Conservation (phyloP, 2,329 filamentous ascomycete genomes). For the Stemphylium beticola region DNA sequence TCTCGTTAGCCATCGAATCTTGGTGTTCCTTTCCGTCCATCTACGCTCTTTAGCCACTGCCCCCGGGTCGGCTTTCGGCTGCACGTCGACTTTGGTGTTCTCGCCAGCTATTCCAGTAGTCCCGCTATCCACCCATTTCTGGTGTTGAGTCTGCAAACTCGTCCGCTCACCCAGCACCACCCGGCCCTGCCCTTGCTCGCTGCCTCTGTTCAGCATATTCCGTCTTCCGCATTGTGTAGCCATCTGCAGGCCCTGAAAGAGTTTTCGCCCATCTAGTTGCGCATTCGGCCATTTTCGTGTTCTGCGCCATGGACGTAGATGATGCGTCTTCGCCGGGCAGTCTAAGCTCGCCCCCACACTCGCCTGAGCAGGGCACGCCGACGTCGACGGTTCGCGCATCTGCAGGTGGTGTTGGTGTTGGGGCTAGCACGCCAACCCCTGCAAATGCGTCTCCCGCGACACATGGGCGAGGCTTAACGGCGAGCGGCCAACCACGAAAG, state of each 20-base stretch:
- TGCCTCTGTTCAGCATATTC: slow-evolving; percentile 2
- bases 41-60: slow-evolving; percentile 22
- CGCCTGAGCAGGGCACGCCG: slow-evolving; percentile 43
- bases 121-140: slow-evolving; percentile 34
- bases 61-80: slow-evolving; percentile 27
- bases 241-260: background rate
- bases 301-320: slow-evolving; percentile 40
- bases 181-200: background rate
- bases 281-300: slow-evolving; percentile 14
- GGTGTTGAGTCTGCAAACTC: slow-evolving; percentile 43
- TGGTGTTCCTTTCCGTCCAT: slow-evolving; percentile 41
- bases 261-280: background rate
- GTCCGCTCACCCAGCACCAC: slow-evolving; percentile 22
- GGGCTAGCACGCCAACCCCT: slow-evolving; percentile 40
- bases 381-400: slow-evolving; percentile 41
- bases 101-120: slow-evolving; percentile 34
- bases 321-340: slow-evolving; percentile 46
- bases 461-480: slow-evolving; percentile 36
- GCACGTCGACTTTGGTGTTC: slow-evolving; percentile 44
- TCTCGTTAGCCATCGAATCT: slow-evolving; percentile 27
- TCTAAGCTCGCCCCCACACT: slow-evolving; percentile 48
- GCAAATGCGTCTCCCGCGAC: slow-evolving; percentile 38
- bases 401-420: slow-evolving; percentile 41
- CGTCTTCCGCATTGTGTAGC: background rate
- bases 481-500: slow-evolving; percentile 48